Evolutionary conservation across 306 rosid genomes (phyloP).

Genomic region (Delonix regia): DNA sequence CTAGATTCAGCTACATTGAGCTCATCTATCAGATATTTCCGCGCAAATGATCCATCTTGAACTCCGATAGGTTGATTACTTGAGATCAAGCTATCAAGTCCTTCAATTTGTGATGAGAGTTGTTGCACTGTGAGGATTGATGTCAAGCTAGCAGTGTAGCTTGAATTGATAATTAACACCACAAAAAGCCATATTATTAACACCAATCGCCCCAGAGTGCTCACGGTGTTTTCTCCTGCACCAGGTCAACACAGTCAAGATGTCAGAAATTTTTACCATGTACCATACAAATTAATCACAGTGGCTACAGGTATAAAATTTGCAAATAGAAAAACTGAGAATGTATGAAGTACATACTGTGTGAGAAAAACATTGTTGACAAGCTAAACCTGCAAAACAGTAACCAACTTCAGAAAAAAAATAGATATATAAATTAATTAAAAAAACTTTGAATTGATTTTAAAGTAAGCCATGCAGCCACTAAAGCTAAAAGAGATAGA

Average conservation of each 20-base stretch:
- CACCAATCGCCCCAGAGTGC: slow-evolving; percentile 81
- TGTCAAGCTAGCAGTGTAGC: slow-evolving; percentile 95
- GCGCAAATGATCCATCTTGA: slow-evolving; percentile 77
- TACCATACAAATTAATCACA: slow-evolving; percentile 3
- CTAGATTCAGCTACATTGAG: slow-evolving; percentile 69
- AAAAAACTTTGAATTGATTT: no score
- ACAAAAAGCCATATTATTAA: slow-evolving; percentile 87
- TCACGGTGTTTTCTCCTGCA: slow-evolving; percentile 77
- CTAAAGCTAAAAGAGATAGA: slow-evolving; percentile 19
- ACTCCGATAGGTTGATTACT: slow-evolving; percentile 73
- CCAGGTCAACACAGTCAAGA: slow-evolving; percentile 33
- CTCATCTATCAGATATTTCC: slow-evolving; percentile 66
- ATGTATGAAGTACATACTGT: slow-evolving; percentile 57
- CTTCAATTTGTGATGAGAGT: slow-evolving; percentile 72
- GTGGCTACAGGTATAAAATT: not conserved
- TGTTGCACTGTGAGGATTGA: slow-evolving; percentile 86
- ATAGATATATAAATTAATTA: no score
- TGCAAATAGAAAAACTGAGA: slow-evolving; percentile 10
- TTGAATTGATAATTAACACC: slow-evolving; percentile 87
- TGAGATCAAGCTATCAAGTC: slow-evolving; percentile 72
- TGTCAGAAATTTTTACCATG: slow-evolving; percentile 19
- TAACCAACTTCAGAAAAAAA: no score
- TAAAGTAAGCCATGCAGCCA: slow-evolving; percentile 13
- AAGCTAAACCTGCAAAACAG: slow-evolving; percentile 80
- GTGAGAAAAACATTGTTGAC: slow-evolving; percentile 94